Evolutionary conservation across 2,329 filamentous ascomycete species (phyloP), one percentile per base, ranked within the genome.

Genomic region (Fonsecaea multimorphosa): DNA sequence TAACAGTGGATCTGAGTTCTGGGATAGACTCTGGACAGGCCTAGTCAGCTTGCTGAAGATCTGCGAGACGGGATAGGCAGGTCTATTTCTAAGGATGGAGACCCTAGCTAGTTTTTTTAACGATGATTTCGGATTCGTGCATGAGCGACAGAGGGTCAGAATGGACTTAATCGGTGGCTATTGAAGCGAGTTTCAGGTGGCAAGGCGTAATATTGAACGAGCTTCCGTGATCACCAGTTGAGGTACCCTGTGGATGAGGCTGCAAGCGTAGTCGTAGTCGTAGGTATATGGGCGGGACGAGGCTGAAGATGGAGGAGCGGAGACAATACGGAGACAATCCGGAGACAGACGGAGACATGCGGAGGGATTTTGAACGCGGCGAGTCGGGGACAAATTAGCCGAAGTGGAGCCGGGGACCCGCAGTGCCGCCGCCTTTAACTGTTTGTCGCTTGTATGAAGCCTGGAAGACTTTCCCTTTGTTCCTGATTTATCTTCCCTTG

Each of bases 391-490:
- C 16, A 11, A 32, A 49, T 58, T 31, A 44, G 38, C 56, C 56
- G 56, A 49, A 49, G 56, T 31, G 29, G 56, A 49, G 22, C 56
- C 56, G 40, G 40, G 27, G 44, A 24, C 7, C 44, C 19, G 9
- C 44, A 3, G 8, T 12, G 38, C 24, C 56, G 24, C 8, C 29
- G 24, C 27, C 38, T 16, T 19, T 19, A 3, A 57, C 32, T n/a
- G 32, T 16, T 34, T n/a, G n/a, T n/a, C n/a, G n/a, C n/a, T n/a
- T n/a, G n/a, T n/a, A n/a, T n/a, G n/a, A n/a, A n/a, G n/a, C n/a
- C n/a, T n/a, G n/a, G n/a, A 58, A 19, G 19, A 27, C 34, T 31
- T 49, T 31, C 29, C 46, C 22, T 53, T 60, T 60, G 58, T 60
- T 60, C 58, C 27, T 40, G 58, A 52, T 60, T 38, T n/a, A 52